phyloP scores from a whole-genome alignment of 306 rosid genomes.

The Prunus mira region DNA sequence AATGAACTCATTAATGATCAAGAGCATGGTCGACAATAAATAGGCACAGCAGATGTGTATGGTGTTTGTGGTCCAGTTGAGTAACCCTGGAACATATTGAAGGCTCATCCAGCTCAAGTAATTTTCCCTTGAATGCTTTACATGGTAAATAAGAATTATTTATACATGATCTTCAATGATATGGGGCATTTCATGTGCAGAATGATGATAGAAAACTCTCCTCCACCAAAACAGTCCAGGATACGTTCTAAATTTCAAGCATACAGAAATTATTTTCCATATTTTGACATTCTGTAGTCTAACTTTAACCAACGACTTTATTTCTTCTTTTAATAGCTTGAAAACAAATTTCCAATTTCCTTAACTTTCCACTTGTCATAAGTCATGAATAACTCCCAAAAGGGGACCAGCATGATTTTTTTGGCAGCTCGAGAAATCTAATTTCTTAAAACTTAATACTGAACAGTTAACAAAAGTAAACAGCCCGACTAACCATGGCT shows the following conservation, averaged over 20 bases:
- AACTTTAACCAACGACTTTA: not conserved
- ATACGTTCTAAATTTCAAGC: not conserved
- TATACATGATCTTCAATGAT: not conserved
- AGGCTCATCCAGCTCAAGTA: not conserved
- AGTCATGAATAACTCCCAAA: not conserved
- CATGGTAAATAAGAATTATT: not conserved
- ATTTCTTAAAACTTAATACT: not conserved
- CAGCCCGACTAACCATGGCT: conserved; percentile 75
- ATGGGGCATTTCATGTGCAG: not conserved
- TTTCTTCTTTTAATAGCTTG: not conserved
- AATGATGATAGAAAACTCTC: not conserved
- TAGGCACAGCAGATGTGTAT: not conserved
- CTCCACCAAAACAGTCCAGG: not conserved
- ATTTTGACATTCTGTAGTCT: not conserved
- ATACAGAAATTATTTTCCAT: not conserved
- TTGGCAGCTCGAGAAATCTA: not conserved
- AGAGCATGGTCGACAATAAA: conserved; percentile 7
- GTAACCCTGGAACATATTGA: not conserved
- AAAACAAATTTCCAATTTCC: not conserved
- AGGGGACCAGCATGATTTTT: not conserved
- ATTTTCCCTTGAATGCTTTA: not conserved
- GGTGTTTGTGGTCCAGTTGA: not conserved
- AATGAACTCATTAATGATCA: conserved; percentile 13
- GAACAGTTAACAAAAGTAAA: conserved; percentile 24
- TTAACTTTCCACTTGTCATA: not conserved